Evolutionary conservation across 78 protist species (phyloP), one percentile per base, ranked within the genome.

Genomic region (Cavenderia fasciculata): DNA sequence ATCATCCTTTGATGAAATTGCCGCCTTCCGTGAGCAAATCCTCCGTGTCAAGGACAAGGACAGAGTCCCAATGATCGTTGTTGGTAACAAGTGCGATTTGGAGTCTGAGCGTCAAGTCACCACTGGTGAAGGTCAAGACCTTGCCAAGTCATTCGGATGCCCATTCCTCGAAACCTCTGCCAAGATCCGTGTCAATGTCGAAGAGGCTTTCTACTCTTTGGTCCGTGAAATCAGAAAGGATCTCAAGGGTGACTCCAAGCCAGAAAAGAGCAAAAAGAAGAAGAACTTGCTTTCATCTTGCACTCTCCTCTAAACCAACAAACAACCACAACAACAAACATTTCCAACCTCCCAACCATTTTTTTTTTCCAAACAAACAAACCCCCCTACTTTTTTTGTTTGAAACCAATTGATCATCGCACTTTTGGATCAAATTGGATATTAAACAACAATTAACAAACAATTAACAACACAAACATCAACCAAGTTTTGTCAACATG

Each of bases 81-180:
- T 87, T 44, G 94, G 94, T 56, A 87, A 87, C 86, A 87, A 87
- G 25, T 74, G 86, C 59, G 94, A 87, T 57, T 68, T 87, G 65
- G 94, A 87, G 25, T 47, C 57, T 31, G 94, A 87, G 4, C 57
- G 94, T 31, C 85, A 87, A 59, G 95, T 93, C 19, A 29, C 92
- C 51, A 65, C 68, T 11, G 78, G 72, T 44, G 97, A 95, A 74
- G 98, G 96, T 29, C 88, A 89, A 41, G 79, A 71, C 54, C 73
- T 94, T 14, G 97, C 97, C 12, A 51, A 63, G 47, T 36, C 70
- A 4, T 65, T 63, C 29, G 71, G 74, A 4, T 44, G 93, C 31
- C 85, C 90, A 23, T 95, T 93, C 86, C 19, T 96, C 12, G 98
- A 95, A 82, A 65, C 94, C 2, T 75, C 96, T 25, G 99, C 99